These are phyloP conservation scores for Periconia macrospinosa DNA, from an alignment of 2,329 filamentous ascomycete species.

Conservation along the genomic window DNA sequence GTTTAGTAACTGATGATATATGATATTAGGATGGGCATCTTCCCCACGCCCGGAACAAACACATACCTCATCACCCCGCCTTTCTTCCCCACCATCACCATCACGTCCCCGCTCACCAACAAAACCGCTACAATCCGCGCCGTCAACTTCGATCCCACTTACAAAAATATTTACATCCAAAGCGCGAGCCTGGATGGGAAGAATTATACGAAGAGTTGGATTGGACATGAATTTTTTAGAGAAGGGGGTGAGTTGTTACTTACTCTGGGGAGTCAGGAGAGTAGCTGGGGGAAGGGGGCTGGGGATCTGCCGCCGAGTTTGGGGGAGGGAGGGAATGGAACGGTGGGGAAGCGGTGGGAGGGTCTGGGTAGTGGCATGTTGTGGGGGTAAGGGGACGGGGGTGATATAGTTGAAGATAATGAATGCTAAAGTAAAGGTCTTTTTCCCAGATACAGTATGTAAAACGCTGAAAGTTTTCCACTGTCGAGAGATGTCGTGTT, in stretches of 20 bases:
- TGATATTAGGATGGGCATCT: conserved; percentile 43
- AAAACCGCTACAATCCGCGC: conserved; percentile 44
- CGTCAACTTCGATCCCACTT: conserved; percentile 44
- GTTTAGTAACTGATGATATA: background rate
- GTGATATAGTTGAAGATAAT: too few relatives aligned
- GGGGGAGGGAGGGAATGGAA: conserved; percentile 17
- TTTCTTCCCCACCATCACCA: conserved; percentile 44
- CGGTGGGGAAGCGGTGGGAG: conserved; percentile 1
- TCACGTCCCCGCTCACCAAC: conserved; percentile 41
- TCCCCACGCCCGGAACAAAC: conserved; percentile 48
- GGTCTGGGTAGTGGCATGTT: too few relatives aligned
- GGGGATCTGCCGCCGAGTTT: conserved; percentile 48
- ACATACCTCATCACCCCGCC: conserved; percentile 50
- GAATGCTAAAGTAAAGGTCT: too few relatives aligned
- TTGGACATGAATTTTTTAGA: conserved; percentile 47
- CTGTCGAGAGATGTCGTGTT: too few relatives aligned
- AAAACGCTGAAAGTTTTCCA: too few relatives aligned
- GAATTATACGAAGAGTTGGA: conserved; percentile 47
- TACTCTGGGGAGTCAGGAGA: conserved; percentile 45
- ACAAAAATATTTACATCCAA: conserved; percentile 47
- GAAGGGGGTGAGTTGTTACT: conserved; percentile 46
- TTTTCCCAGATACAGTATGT: too few relatives aligned
- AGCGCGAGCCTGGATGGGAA: conserved; percentile 44
- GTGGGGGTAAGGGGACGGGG: too few relatives aligned
- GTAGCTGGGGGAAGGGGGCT: conserved; percentile 44